Conservation (phyloP, 2,329 filamentous ascomycete species). For the Fusarium verrucosum region DNA sequence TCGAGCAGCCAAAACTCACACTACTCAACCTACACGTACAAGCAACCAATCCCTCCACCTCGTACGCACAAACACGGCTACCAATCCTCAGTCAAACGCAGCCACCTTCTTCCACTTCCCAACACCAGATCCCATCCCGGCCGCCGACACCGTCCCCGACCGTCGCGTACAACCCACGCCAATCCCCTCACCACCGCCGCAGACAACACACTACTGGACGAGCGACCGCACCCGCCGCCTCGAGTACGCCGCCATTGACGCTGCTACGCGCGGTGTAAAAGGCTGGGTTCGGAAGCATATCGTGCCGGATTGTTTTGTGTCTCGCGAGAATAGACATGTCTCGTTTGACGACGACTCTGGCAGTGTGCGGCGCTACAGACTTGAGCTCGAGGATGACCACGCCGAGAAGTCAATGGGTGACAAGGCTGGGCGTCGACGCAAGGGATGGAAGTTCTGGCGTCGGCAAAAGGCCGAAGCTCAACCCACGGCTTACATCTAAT, state of each 20-base stretch:
- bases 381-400: constrained; percentile 63
- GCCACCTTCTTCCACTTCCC: constrained; percentile 62
- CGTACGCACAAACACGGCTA: constrained; percentile 48
- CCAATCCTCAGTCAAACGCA: constrained; percentile 21
- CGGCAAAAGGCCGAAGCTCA: constrained; percentile 41
- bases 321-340: constrained; percentile 58
- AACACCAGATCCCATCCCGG: constrained; percentile 52
- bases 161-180: constrained; percentile 33
- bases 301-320: constrained; percentile 69
- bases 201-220: constrained; percentile 74
- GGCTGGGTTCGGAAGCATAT: constrained; percentile 68
- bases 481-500: constrained; percentile 22
- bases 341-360: constrained; percentile 70
- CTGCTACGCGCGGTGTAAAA: constrained; percentile 66
- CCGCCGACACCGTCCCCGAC: constrained; percentile 37
- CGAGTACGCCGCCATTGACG: constrained; percentile 74
- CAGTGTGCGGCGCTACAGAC: constrained; percentile 69
- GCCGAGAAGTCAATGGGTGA: constrained; percentile 38
- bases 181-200: constrained; percentile 58
- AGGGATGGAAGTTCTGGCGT: constrained; percentile 45
- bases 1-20: constrained; percentile 52
- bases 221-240: constrained; percentile 69
- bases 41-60: constrained; percentile 49
- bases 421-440: constrained; percentile 32
- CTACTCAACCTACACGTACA: constrained; percentile 40